Percentiles rank a stretch among this genome's conserved stretches.
Evolutionary conservation across 1,284 basidiomycete species (phyloP).

Genomic region (Tilletia indica): DNA sequence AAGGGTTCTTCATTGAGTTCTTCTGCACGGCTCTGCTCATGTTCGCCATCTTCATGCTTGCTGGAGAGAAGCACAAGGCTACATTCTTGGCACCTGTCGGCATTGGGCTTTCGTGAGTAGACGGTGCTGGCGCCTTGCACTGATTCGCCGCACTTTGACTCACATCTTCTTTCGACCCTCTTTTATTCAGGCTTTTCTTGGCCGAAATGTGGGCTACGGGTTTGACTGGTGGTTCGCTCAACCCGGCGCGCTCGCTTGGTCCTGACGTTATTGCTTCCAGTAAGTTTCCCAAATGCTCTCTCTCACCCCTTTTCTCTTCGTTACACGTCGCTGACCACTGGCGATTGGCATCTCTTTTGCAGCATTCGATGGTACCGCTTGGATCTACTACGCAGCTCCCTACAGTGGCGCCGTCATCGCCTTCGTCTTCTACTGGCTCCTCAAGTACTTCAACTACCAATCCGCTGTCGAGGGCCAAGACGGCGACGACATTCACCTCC

Average conservation of each 20-base stretch:
- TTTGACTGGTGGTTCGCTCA: slow-evolving; percentile 46
- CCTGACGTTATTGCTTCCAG: slow-evolving; percentile 30
- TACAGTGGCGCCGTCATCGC: slow-evolving; percentile 33
- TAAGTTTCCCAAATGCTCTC: background rate
- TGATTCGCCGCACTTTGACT: too few species aligned
- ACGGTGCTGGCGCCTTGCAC: too few species aligned
- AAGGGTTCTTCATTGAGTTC: slow-evolving; percentile 39
- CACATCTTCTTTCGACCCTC: too few species aligned
- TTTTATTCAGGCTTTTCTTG: background rate
- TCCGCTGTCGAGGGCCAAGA: slow-evolving; percentile 17
- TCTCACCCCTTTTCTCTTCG: too few species aligned
- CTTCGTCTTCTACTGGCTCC: slow-evolving; percentile 9
- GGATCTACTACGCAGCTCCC: slow-evolving; percentile 43
- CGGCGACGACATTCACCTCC: slow-evolving; percentile 20
- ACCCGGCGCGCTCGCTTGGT: slow-evolving; percentile 43
- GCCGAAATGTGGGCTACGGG: slow-evolving; percentile 31
- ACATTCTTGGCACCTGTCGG: slow-evolving; percentile 74
- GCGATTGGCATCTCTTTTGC: background rate
- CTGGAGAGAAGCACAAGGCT: slow-evolving; percentile 61
- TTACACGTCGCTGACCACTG: too few species aligned
- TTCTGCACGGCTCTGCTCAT: slow-evolving; percentile 27
- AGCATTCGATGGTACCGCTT: slow-evolving; percentile 30
- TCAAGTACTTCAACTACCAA: slow-evolving; percentile 18
- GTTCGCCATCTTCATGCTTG: slow-evolving; percentile 42
- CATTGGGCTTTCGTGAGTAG: slow-evolving; percentile 64